Evolutionary conservation across 2,329 filamentous ascomycete genomes (phyloP).

Genomic region (Trichoderma koningii): DNA sequence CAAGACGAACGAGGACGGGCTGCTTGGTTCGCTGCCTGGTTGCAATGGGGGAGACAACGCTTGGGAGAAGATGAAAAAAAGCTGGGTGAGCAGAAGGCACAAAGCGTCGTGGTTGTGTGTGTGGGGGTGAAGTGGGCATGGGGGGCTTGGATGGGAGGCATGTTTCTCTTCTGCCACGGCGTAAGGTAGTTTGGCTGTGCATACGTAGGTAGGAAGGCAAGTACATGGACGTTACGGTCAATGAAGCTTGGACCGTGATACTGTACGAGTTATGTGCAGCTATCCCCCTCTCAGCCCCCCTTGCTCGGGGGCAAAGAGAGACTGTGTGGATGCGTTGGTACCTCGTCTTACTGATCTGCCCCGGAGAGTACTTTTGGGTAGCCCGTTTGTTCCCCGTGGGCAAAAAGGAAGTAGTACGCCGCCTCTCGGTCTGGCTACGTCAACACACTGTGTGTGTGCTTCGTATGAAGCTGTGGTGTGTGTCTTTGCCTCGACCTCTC

Average conservation of each 20-base stretch:
- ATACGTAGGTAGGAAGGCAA: neutral
- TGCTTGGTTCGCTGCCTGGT: neutral
- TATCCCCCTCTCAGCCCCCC: neutral
- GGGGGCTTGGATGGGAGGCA: no score
- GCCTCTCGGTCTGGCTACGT: constrained; percentile 22
- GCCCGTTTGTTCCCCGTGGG: neutral
- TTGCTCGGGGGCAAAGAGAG: no score
- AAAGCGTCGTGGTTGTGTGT: no score
- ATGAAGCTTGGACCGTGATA: no score
- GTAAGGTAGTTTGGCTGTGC: no score
- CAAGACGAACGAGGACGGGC: constrained; percentile 1
- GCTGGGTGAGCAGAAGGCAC: no score
- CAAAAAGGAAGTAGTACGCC: neutral
- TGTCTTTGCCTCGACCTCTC: neutral
- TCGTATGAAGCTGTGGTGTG: neutral
- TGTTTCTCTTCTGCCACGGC: neutral
- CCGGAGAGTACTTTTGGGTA: no score
- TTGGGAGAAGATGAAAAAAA: no score
- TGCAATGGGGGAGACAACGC: no score
- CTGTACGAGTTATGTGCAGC: neutral
- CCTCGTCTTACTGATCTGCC: neutral
- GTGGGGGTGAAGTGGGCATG: no score
- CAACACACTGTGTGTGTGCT: constrained; percentile 22
- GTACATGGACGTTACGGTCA: no score
- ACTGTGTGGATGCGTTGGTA: neutral